Evolutionary conservation across 75 land plant genomes (phyloP).

Genomic region (Cryptomeria japonica): DNA sequence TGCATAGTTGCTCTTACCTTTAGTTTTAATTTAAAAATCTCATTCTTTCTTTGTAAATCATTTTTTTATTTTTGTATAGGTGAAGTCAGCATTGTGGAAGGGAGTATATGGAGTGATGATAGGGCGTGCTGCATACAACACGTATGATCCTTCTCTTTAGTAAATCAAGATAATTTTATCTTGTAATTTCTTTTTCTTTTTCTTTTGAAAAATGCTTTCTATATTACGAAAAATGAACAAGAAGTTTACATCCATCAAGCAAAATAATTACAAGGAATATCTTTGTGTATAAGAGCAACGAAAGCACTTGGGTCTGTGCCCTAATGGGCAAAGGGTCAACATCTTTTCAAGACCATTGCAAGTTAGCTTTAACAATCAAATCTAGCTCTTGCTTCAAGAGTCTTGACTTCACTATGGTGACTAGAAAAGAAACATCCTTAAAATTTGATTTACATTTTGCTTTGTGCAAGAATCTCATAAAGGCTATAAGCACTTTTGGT

Average conservation of each 20-base stretch:
- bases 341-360: background rate
- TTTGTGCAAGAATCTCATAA: too few species aligned
- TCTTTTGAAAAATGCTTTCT: background rate
- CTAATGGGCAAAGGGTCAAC: background rate
- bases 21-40: background rate
- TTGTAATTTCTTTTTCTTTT: background rate
- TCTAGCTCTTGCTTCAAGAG: background rate
- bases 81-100: conserved; percentile 51
- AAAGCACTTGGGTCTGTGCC: background rate
- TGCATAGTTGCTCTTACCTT: conserved; percentile 36
- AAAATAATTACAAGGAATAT: background rate
- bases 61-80: conserved; percentile 34
- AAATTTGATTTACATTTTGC: background rate
- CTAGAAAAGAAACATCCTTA: background rate
- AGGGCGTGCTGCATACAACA: conserved; percentile 94
- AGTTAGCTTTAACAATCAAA: background rate
- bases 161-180: background rate
- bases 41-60: background rate
- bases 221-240: background rate
- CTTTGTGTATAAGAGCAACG: background rate
- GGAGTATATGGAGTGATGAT: conserved; percentile 94
- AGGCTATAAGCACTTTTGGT: too few species aligned
- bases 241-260: background rate
- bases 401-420: background rate
- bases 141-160: conserved; percentile 35